These are phyloP conservation scores for Fraxinus platypoda DNA, from an alignment of 305 asterid species.

Conservation along the genomic window DNA sequence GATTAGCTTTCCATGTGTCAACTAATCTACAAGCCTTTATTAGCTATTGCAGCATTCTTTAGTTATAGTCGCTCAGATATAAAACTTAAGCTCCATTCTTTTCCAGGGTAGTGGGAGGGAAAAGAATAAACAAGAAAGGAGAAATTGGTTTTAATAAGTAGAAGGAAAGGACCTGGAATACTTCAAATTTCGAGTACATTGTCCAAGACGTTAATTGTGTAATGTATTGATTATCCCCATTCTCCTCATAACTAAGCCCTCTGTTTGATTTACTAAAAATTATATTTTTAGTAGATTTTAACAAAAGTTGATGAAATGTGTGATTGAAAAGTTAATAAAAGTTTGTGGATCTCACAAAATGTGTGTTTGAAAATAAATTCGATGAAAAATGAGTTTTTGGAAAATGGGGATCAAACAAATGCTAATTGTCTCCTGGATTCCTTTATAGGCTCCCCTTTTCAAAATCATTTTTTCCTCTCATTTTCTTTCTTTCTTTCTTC, in stretches of 20 bases:
- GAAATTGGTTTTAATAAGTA: background rate
- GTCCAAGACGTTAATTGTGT: background rate
- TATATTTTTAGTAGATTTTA: too few relatives aligned
- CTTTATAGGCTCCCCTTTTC: background rate
- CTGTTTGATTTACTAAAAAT: background rate
- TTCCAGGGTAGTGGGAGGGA: constrained; percentile 1
- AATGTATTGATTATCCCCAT: background rate
- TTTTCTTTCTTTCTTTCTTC: background rate
- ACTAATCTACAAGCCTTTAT: background rate
- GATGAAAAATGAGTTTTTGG: background rate
- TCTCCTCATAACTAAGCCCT: background rate
- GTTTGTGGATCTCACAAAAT: background rate
- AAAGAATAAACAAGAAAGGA: background rate
- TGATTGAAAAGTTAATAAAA: too few relatives aligned
- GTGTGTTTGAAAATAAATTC: background rate
- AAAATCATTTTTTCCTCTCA: background rate
- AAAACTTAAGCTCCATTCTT: background rate
- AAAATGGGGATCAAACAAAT: background rate
- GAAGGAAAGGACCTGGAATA: background rate
- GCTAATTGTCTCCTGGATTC: background rate
- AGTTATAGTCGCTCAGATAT: background rate
- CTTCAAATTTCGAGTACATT: background rate
- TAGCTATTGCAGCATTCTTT: background rate
- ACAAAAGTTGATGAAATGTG: background rate
- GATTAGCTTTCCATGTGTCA: background rate